Conservation (phyloP, 192 early-diverging fungal species). For the Phlyctochytrium arcticum region DNA sequence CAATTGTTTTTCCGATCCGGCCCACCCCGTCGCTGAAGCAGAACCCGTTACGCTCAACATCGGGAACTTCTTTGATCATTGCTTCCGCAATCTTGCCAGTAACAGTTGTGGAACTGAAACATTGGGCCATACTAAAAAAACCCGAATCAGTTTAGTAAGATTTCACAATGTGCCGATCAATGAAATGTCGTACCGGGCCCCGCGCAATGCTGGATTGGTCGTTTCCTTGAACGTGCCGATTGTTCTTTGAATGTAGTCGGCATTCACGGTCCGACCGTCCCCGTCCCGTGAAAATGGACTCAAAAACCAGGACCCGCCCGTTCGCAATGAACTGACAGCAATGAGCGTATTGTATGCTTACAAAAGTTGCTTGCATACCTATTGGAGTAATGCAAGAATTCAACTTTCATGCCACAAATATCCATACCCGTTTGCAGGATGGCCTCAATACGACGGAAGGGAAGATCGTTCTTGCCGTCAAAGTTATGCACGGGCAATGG, state of each 20-base stretch:
- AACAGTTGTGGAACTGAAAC: slow-evolving; percentile 64
- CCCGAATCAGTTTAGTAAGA: background rate
- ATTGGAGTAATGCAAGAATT: slow-evolving; percentile 67
- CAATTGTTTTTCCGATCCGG: slow-evolving; percentile 49
- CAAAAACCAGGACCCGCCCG: slow-evolving; percentile 65
- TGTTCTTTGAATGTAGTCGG: slow-evolving; percentile 51
- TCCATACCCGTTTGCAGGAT: slow-evolving; percentile 59
- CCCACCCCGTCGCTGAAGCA: slow-evolving; percentile 76
- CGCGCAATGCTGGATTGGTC: slow-evolving; percentile 63
- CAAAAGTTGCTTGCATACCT: slow-evolving; percentile 17
- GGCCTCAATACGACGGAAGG: slow-evolving; percentile 42
- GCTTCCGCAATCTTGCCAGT: slow-evolving; percentile 32
- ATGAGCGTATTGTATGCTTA: background rate
- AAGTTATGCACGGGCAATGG: too few relatives aligned
- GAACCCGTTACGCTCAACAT: slow-evolving; percentile 55
- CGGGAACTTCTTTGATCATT: slow-evolving; percentile 42
- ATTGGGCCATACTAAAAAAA: slow-evolving; percentile 51
- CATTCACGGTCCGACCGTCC: slow-evolving; percentile 27
- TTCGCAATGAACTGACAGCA: slow-evolving; percentile 20
- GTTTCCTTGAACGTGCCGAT: slow-evolving; percentile 71
- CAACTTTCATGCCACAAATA: slow-evolving; percentile 51
- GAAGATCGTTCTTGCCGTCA: slow-evolving; percentile 9
- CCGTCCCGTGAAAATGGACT: slow-evolving; percentile 43
- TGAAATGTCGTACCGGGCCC: slow-evolving; percentile 40
- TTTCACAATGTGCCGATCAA: background rate